A percentile compares a stretch with the other conserved stretches of the same genome.
Conservation (phyloP, 1,284 basidiomycete species). For the Naganishia sp. region DNA sequence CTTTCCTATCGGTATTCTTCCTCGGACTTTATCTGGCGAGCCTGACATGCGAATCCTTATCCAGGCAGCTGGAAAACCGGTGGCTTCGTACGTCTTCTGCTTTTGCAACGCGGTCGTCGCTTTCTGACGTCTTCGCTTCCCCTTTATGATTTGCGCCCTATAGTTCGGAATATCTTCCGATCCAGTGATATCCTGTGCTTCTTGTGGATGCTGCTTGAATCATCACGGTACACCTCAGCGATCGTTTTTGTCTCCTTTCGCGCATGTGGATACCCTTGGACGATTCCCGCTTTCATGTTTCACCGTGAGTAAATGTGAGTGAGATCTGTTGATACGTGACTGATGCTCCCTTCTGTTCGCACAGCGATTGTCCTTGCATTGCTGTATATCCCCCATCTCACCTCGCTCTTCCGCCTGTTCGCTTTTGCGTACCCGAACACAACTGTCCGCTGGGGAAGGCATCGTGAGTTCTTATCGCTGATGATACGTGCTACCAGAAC, state of each 20-base stretch:
- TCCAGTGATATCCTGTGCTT: constrained; percentile 25
- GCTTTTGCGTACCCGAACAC: constrained; percentile 26
- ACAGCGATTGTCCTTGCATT: constrained; percentile 6
- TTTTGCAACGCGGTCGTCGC: neutral
- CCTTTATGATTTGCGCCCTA: neutral
- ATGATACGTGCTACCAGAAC: neutral
- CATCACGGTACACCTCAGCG: constrained; percentile 19
- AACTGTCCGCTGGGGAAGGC: constrained; percentile 12
- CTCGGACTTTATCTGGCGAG: constrained; percentile 3
- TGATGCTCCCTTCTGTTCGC: neutral
- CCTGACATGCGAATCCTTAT: neutral
- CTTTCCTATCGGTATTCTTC: constrained; percentile 18
- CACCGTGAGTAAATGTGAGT: constrained; percentile 4
- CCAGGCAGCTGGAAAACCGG: constrained; percentile 1
- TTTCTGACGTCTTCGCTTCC: neutral
- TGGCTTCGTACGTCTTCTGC: constrained; percentile 10
- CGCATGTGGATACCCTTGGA: constrained; percentile 20
- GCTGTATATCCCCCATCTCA: constrained; percentile 24
- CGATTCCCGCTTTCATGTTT: constrained; percentile 5
- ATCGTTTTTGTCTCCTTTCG: constrained; percentile 14
- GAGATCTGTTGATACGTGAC: neutral
- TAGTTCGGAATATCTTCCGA: constrained; percentile 16
- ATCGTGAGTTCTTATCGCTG: neutral
- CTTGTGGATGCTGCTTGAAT: constrained; percentile 23
- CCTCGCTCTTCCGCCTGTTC: constrained; percentile 22